A percentile compares a stretch with the other conserved stretches of the same genome.
These are phyloP conservation scores for Ambrosia trifida DNA, from an alignment of 129 eudicot genomes.

Conservation along the genomic window DNA sequence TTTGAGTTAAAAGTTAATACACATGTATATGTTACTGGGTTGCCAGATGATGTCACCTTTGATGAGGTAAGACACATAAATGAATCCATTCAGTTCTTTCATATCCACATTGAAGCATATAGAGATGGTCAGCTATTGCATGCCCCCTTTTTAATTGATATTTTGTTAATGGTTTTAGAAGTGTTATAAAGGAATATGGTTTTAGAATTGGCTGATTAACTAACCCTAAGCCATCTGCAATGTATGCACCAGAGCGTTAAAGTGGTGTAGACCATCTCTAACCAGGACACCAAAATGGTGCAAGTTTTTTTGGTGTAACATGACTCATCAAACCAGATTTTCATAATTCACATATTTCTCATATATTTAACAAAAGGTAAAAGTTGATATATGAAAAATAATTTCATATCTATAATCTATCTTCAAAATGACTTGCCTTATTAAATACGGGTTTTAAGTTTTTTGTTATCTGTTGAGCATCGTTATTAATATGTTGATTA, in stretches of 20 bases:
- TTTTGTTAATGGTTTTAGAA: background rate
- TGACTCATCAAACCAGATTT: background rate
- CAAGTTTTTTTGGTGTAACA: background rate
- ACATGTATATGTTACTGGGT: constrained; percentile 87
- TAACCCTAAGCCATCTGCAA: constrained; percentile 10
- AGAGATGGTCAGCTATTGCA: constrained; percentile 2
- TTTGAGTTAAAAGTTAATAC: constrained; percentile 93
- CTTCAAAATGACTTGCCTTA: background rate
- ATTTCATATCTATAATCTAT: background rate
- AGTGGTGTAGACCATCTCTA: background rate
- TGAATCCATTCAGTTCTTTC: constrained; percentile 12
- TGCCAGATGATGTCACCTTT: constrained; percentile 94
- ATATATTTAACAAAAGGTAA: background rate
- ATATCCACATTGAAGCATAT: constrained; percentile 9
- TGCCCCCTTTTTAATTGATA: constrained; percentile 1
- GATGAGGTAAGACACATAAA: constrained; percentile 68
- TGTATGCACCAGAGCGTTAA: background rate
- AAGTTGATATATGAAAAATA: background rate
- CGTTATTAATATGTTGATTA: background rate
- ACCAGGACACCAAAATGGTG: background rate
- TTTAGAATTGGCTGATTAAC: constrained; percentile 1
- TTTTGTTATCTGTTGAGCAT: background rate
- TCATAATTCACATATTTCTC: background rate
- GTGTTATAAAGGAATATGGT: background rate
- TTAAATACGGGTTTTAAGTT: background rate